A percentile compares a stretch with the other conserved stretches of the same genome.
These are phyloP conservation scores for Fusarium cicatricum DNA, from an alignment of 2,329 filamentous ascomycete genomes.

Conservation along the genomic window DNA sequence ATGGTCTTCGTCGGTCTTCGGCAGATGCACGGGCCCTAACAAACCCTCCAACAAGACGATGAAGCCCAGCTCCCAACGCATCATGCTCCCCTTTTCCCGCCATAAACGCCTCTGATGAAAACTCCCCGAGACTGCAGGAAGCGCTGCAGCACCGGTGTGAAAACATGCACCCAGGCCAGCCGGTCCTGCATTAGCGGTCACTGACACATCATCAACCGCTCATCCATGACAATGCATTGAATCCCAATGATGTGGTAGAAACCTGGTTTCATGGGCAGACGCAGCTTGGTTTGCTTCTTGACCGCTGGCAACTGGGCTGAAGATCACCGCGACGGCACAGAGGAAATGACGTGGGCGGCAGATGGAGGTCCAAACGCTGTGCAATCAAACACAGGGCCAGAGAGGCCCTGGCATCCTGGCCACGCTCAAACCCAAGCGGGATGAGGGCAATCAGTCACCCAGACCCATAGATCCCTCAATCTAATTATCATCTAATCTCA, in stretches of 20 bases:
- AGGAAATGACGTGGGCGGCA: slow-evolving; percentile 11
- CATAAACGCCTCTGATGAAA: slow-evolving; percentile 20
- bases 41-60: slow-evolving; percentile 16
- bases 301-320: background rate
- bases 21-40: slow-evolving; percentile 8
- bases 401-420: slow-evolving; percentile 13
- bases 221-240: background rate
- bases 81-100: slow-evolving; percentile 11
- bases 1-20: slow-evolving; percentile 7
- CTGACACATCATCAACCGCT: too few relatives aligned
- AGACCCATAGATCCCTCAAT: slow-evolving; percentile 13
- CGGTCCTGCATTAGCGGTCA: slow-evolving; percentile 13
- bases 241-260: slow-evolving; percentile 14
- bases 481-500: slow-evolving; percentile 26
- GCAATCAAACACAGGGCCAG: slow-evolving; percentile 27
- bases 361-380: background rate
- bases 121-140: background rate
- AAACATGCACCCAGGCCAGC: slow-evolving; percentile 5
- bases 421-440: slow-evolving; percentile 38
- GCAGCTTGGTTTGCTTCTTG: background rate
- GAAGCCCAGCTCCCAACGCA: background rate
- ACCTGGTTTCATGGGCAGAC: slow-evolving; percentile 22
- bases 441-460: slow-evolving; percentile 35
- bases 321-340: background rate
- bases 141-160: background rate